These are phyloP conservation scores for Solidago caesia DNA, from an alignment of 129 eudicot species.

Conservation along the genomic window DNA sequence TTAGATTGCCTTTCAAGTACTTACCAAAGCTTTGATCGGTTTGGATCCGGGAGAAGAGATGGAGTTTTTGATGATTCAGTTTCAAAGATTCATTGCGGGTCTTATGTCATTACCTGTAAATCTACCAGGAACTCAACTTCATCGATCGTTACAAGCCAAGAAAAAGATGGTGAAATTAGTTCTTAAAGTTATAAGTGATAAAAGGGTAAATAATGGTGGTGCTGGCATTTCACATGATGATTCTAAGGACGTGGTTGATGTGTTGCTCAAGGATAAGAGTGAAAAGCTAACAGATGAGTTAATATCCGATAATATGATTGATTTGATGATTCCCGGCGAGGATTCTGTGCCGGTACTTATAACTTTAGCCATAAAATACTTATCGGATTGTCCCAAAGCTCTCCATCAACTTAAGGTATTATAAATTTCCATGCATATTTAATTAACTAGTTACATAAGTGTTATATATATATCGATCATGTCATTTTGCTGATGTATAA, in stretches of 20 bases:
- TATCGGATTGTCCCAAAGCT: constrained; percentile 81
- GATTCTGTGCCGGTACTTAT: constrained; percentile 88
- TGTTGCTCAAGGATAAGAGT: constrained; percentile 54
- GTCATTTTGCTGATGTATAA: neutral
- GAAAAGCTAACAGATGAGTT: constrained; percentile 66
- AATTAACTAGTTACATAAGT: no score
- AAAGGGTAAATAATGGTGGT: constrained; percentile 25
- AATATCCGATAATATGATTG: constrained; percentile 80
- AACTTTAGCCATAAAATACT: constrained; percentile 75
- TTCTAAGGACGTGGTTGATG: constrained; percentile 69
- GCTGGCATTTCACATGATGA: constrained; percentile 5
- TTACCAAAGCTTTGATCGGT: constrained; percentile 77
- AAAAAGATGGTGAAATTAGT: constrained; percentile 69
- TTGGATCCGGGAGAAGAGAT: constrained; percentile 77
- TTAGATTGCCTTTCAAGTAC: constrained; percentile 93
- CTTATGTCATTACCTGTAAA: constrained; percentile 86
- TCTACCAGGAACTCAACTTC: constrained; percentile 80
- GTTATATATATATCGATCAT: neutral
- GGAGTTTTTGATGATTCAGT: constrained; percentile 67
- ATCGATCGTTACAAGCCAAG: constrained; percentile 84
- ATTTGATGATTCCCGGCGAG: constrained; percentile 98
- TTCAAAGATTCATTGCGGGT: constrained; percentile 85
- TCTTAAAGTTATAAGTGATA: constrained; percentile 48
- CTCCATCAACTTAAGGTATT: constrained; percentile 69
- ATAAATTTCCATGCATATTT: neutral